A percentile compares a stretch with the other conserved stretches of the same genome.
Evolutionary conservation across 768 basidiomycete species (phyloP).

Genomic region (Collybia sordida): DNA sequence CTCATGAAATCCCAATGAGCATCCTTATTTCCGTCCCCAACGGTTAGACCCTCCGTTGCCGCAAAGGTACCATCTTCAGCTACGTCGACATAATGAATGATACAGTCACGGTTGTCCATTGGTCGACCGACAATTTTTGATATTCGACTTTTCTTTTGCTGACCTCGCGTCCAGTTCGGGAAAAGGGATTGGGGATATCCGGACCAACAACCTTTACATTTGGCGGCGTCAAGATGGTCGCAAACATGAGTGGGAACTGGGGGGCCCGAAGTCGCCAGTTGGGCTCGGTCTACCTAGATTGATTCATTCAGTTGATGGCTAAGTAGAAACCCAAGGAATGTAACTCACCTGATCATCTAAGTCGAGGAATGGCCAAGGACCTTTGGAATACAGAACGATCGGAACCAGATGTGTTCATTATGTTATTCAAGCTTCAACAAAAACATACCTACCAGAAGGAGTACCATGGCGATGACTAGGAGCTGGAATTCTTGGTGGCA

Average conservation of each 20-base stretch:
- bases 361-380: conserved; percentile 38
- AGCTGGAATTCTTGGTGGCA: conserved; percentile 26
- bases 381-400: conserved; percentile 10
- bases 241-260: conserved; percentile 14
- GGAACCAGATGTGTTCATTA: neutral
- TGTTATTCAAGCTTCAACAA: conserved; percentile 12
- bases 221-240: conserved; percentile 17
- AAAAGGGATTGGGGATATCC: conserved; percentile 53
- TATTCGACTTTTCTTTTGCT: conserved; percentile 40
- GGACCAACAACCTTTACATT: conserved; percentile 28
- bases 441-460: conserved; percentile 32
- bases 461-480: conserved; percentile 39
- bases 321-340: neutral
- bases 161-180: conserved; percentile 53
- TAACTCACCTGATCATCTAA: conserved; percentile 26
- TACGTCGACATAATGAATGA: conserved; percentile 41
- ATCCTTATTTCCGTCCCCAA: conserved; percentile 20
- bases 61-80: conserved; percentile 31
- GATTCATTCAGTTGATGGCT: neutral
- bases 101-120: conserved; percentile 18
- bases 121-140: conserved; percentile 22
- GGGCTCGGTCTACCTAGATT: conserved; percentile 24
- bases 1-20: conserved; percentile 33
- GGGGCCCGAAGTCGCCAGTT: conserved; percentile 18
- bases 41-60: conserved; percentile 14